Base-by-base conservation (phyloP, 352 stramenopile species). In the Phytophthora pini region DNA sequence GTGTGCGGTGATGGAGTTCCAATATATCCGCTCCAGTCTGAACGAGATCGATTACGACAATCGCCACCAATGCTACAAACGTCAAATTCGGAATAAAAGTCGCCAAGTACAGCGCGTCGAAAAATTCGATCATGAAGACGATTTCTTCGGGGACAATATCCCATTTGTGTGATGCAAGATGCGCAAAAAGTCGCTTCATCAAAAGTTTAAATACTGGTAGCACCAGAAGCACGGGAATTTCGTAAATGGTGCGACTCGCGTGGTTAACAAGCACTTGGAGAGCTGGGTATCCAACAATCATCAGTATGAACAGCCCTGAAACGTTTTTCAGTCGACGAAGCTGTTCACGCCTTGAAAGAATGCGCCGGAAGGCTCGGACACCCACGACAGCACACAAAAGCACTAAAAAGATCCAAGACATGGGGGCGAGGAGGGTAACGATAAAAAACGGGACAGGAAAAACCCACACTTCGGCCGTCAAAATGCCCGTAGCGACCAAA, bases 361-460 rank as follows among this genome's bases (percentile, higher is more conserved):
- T 58, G 6, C 39, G 29, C n/a, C 5, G 22, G 22, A 65, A 58
- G 0, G 4, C 11, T 2, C 29, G 9, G 38, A 31, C 6, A 0
- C 57, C 47, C 11, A 65, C 22, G 13, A 58, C 46, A 36, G 45
- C 10, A 31, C 27, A 26, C n/a, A 54, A 9, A 0, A 20, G 20
- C 3, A 40, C 5, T 4, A 52, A 0, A 0, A 65, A n/a, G 0
- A 52, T 11, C 15, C 12, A n/a, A n/a, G n/a, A n/a, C n/a, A n/a
- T n/a, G n/a, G n/a, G n/a, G n/a, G n/a, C n/a, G n/a, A n/a, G 29
- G 22, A 60, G 26, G 5, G 51, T 22, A 24, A 51, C 12, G 3
- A 61, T 46, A 12, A 50, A 68, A 41, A 68, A 68, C 9, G 43
- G 60, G 0, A 68, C 29, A 1, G 60, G 60, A 47, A 68, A 68